Base-by-base conservation (phyloP, 2,329 filamentous ascomycete genomes). In the Trichoderma cornu-damae region DNA sequence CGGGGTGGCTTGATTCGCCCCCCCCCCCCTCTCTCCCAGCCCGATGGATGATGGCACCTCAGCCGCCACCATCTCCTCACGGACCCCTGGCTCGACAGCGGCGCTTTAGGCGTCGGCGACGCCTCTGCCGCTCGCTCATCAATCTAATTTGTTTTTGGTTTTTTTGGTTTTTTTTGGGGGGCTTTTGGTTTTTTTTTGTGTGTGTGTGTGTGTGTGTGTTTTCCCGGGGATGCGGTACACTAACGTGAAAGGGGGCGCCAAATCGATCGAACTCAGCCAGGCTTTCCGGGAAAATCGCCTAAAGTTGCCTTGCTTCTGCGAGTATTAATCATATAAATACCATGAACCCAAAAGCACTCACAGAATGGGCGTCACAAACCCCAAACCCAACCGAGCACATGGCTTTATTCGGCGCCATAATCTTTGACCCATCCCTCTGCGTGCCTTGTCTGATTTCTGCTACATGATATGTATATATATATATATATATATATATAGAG, bases 31-130 rank as follows among this genome's bases (percentile, higher is more conserved):
- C n/a, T n/a, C n/a, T n/a, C n/a, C n/a, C n/a, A n/a, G n/a, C n/a
- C n/a, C n/a, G n/a, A n/a, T n/a, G n/a, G n/a, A n/a, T n/a, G 28
- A 35, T 28, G 30, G 40, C 50, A 44, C 50, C 30, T 52, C 50
- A 53, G 50, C 50, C 50, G 50, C 50, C 50, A 44, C 50, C 22
- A 35, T 30, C 7, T 18, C 38, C 16, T 53, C 50, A 53, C 50
- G 30, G 50, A 28, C 38, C 50, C 50, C 50, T 35, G 38, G 50
- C 22, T 30, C 38, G 42, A 6, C 26, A 7, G 28, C 28, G 18
- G 11, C 37, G 37, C 22, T 47, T 48, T 34, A 14, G 20, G 32
- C 32, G 9, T 35, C 32, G 11, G 9, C 35, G 42, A 22, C 50
- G 50, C 50, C 40, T 53, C 47, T 48, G 30, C 46, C 46, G 46